Conservation (phyloP, 805 yeast genomes). For the Teunomyces funiuensis region DNA sequence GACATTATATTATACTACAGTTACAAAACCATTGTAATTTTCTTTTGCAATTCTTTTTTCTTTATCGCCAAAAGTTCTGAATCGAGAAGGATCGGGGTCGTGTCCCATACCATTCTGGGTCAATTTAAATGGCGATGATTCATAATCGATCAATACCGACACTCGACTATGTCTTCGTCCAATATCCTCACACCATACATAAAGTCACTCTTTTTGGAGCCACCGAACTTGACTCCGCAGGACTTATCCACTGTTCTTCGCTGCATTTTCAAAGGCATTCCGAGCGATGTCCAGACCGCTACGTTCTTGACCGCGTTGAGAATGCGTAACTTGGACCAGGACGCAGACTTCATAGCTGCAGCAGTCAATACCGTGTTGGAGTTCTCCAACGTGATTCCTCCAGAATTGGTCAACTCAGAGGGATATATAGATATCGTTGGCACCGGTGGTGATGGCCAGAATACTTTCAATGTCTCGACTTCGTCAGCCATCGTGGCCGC, state of each 20-base stretch:
- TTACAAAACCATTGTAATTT: too few relatives aligned
- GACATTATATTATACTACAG: too few relatives aligned
- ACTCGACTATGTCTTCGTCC: conserved; percentile 11
- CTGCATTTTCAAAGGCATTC: conserved; percentile 57
- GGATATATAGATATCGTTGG: conserved; percentile 91
- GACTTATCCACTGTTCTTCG: conserved; percentile 67
- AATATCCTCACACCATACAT: conserved; percentile 56
- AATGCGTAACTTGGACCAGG: conserved; percentile 71
- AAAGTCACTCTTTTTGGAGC: conserved; percentile 58
- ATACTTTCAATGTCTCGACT: conserved; percentile 94
- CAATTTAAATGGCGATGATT: background rate
- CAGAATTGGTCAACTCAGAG: conserved; percentile 40
- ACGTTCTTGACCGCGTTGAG: conserved; percentile 80
- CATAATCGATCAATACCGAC: background rate
- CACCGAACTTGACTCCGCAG: conserved; percentile 59
- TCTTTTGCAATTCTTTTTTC: too few relatives aligned
- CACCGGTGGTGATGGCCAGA: conserved; percentile 98
- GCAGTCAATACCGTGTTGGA: conserved; percentile 77
- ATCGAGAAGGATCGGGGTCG: background rate
- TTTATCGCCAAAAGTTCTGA: too few relatives aligned
- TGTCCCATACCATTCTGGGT: background rate
- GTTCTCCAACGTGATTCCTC: conserved; percentile 57
- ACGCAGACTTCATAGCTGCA: conserved; percentile 78
- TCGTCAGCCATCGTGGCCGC: conserved; percentile 93
- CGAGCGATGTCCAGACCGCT: conserved; percentile 68